Percentiles rank a stretch among this genome's conserved stretches.
Evolutionary conservation across 2,329 filamentous ascomycete genomes (phyloP).

Genomic region (Sarocladiaceae sp.): DNA sequence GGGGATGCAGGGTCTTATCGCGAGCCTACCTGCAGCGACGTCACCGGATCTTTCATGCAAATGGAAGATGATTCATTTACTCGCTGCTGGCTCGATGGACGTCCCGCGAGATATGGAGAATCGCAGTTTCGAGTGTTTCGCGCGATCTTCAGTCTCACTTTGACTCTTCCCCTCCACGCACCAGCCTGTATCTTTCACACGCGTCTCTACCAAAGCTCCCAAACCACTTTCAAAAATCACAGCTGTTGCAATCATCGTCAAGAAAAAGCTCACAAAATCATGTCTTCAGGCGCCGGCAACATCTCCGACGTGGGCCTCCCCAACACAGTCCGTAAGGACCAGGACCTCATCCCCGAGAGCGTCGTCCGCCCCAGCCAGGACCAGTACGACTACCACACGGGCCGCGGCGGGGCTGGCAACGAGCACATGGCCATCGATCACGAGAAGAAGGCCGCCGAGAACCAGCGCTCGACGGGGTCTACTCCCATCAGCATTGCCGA

Average conservation of each 20-base stretch:
- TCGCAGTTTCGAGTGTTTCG: too few relatives aligned
- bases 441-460: constrained; percentile 24
- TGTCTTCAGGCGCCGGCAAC: constrained; percentile 46
- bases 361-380: constrained; percentile 44
- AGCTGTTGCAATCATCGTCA: neutral
- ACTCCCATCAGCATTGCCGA: constrained; percentile 42
- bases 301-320: constrained; percentile 43
- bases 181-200: too few relatives aligned
- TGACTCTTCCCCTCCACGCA: too few relatives aligned
- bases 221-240: too few relatives aligned
- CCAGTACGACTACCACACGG: constrained; percentile 47
- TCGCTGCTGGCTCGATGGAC: too few relatives aligned
- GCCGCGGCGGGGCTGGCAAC: constrained; percentile 56
- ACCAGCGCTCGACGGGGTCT: constrained; percentile 17
- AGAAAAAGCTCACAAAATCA: neutral
- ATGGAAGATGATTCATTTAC: neutral
- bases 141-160: too few relatives aligned
- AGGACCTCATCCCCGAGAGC: constrained; percentile 45
- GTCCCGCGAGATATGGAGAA: too few relatives aligned
- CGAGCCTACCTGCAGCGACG: too few relatives aligned
- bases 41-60: too few relatives aligned
- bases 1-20: neutral
- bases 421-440: constrained; percentile 31
- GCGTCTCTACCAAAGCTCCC: too few relatives aligned
- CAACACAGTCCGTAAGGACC: constrained; percentile 37